A percentile compares a stretch with the other conserved stretches of the same genome.
Evolutionary conservation across 1,284 basidiomycete species (phyloP).

Genomic region (Caloboletus firmus): DNA sequence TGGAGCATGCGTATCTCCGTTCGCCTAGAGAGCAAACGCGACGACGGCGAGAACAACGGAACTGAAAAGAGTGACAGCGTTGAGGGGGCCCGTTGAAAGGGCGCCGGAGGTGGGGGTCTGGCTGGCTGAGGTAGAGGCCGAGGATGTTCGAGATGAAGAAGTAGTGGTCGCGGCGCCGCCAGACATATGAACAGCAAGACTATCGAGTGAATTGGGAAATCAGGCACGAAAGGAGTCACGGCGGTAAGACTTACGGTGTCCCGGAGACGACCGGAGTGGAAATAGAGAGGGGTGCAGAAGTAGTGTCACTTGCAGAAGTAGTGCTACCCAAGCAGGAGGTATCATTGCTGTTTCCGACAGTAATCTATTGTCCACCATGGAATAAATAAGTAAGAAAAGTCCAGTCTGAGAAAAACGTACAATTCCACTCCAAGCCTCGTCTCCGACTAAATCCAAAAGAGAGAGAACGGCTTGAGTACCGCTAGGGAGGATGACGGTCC

Average conservation of each 20-base stretch:
- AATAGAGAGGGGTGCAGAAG: constrained; percentile 19
- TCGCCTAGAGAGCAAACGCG: constrained; percentile 21
- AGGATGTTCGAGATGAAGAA: constrained; percentile 12
- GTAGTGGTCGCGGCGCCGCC: constrained; percentile 1
- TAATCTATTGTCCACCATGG: constrained; percentile 44
- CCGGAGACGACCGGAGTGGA: constrained; percentile 20
- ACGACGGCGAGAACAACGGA: constrained; percentile 11
- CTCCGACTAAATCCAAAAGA: constrained; percentile 50
- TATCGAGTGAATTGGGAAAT: neutral
- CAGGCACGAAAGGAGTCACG: constrained; percentile 7
- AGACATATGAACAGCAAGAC: constrained; percentile 5
- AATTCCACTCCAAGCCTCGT: constrained; percentile 63
- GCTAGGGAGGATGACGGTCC: constrained; percentile 48
- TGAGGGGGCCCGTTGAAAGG: constrained; percentile 17
- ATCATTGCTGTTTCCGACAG: constrained; percentile 49
- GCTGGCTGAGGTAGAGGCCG: constrained; percentile 41
- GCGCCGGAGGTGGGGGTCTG: constrained; percentile 33
- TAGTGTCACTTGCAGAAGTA: too few species aligned
- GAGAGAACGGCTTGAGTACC: constrained; percentile 54
- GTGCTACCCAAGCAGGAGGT: constrained; percentile 45
- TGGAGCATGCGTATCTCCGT: constrained; percentile 3
- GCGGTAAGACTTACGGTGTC: constrained; percentile 20
- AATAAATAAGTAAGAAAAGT: neutral
- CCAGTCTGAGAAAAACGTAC: constrained; percentile 40
- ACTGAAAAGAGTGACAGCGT: constrained; percentile 18